Conservation (phyloP, 371 early-diverging fungal species). For the Mortierella sp. region DNA sequence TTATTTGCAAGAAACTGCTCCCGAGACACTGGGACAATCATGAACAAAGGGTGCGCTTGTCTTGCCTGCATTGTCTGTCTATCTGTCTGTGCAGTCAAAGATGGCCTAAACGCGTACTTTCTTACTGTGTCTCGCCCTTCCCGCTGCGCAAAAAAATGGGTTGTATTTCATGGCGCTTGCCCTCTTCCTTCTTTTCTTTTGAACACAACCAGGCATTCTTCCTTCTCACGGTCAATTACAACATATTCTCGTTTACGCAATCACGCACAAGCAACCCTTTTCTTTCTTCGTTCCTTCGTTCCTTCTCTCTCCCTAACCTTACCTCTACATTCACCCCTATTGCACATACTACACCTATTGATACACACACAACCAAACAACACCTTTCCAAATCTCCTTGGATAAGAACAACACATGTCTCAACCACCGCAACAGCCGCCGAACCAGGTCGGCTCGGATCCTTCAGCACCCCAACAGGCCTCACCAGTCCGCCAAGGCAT, state of each 20-base stretch:
- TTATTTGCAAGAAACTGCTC: not conserved
- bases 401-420: slow-evolving; percentile 10
- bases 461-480: not conserved
- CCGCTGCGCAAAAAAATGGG: not conserved
- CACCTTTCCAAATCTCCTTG: not conserved
- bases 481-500: slow-evolving; percentile 24
- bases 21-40: not conserved
- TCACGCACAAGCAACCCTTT: not conserved
- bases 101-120: not conserved
- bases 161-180: not conserved
- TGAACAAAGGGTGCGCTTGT: not conserved
- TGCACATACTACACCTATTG: not conserved
- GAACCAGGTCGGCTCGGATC: not conserved
- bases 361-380: not conserved
- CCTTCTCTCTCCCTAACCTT: not conserved
- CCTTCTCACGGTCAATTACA: not conserved
- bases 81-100: too few species aligned
- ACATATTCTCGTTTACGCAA: not conserved
- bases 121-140: not conserved
- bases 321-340: not conserved
- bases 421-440: slow-evolving; percentile 15
- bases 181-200: not conserved
- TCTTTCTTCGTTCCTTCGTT: not conserved
- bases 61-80: too few species aligned
- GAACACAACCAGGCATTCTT: not conserved